Evolutionary conservation across 805 yeast genomes (phyloP), one percentile per base, ranked within the genome.

Genomic region (Teunomyces tritomae): DNA sequence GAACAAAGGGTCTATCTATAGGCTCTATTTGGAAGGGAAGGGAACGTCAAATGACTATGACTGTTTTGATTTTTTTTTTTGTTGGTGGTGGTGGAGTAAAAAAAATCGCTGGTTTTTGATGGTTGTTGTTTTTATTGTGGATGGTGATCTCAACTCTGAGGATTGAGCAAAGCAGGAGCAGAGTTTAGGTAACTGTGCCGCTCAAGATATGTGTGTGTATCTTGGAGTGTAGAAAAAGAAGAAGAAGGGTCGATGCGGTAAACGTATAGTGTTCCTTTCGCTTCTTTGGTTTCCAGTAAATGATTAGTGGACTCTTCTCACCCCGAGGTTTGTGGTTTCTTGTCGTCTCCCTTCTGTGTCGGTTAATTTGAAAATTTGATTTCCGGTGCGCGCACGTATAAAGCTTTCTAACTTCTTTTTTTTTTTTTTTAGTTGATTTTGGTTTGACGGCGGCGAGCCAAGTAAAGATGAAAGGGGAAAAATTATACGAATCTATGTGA

Each of bases 311-410:
- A n/a, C n/a, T 36, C 43, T 24, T 37, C 40, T 37, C 40, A 37
- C 40, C 40, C 40, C 40, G 40, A 26, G 40, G 40, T 26, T 39
- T 28, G 43, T 39, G 43, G n/a, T n/a, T 37, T 26, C 8, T 37
- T 37, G 40, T 37, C 40, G 40, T 37, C 40, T 37, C 40, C 40
- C 28, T 37, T 37, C 40, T 37, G 40, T 37, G 40, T 37, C 40
- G 40, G 40, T 37, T 37, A 37, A 24, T 37, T 37, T 29, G 39
- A 29, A 39, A 39, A 39, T 39, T 39, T 39, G 16, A 37, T 37
- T 37, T 37, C 13, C 26, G 40, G 40, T 37, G 27, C 4, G 26
- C 28, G 40, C 40, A 37, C 40, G 40, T 11, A 26, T 14, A 28
- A 13, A 13, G 29, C n/a, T 40, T 5, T 39, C 24, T 20, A 5